Percentiles rank a stretch among this genome's conserved stretches.
phyloP scores from a whole-genome alignment of 1,284 basidiomycete species.

The Ustilago lituana region DNA sequence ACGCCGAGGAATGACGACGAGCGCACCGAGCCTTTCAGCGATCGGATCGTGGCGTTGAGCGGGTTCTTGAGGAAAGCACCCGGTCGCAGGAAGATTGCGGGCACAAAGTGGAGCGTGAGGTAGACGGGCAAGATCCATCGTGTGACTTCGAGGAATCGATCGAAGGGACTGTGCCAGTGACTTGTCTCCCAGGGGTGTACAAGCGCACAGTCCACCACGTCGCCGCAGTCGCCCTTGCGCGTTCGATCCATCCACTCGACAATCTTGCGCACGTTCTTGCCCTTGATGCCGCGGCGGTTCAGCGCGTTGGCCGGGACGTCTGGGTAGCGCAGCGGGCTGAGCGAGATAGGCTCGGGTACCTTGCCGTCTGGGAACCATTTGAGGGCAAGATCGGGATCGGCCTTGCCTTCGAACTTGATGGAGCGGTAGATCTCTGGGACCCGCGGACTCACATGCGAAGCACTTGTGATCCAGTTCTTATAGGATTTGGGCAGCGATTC shows the following conservation, averaged over 20 bases:
- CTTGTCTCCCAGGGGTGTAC: slow-evolving; percentile 82
- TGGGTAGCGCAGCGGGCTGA: slow-evolving; percentile 50
- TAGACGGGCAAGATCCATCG: slow-evolving; percentile 82
- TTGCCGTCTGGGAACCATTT: slow-evolving; percentile 56
- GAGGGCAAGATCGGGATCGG: slow-evolving; percentile 30
- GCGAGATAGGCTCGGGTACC: slow-evolving; percentile 55
- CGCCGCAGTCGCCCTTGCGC: slow-evolving; percentile 37
- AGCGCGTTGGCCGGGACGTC: slow-evolving; percentile 45
- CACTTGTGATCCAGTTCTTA: slow-evolving; percentile 62
- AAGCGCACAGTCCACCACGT: slow-evolving; percentile 62
- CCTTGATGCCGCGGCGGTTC: slow-evolving; percentile 58
- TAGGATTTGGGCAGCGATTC: slow-evolving; percentile 56
- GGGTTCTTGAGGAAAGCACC: slow-evolving; percentile 61
- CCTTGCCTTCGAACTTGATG: slow-evolving; percentile 25
- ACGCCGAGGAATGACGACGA: slow-evolving; percentile 88
- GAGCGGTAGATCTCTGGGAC: slow-evolving; percentile 29
- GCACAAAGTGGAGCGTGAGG: slow-evolving; percentile 88
- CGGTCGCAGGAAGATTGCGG: slow-evolving; percentile 69
- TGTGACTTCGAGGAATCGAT: slow-evolving; percentile 83
- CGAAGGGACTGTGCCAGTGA: slow-evolving; percentile 76
- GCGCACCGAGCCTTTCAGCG: slow-evolving; percentile 78
- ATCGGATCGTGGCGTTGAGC: slow-evolving; percentile 67
- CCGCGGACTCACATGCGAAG: slow-evolving; percentile 50
- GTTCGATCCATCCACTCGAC: slow-evolving; percentile 55
- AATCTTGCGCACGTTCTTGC: slow-evolving; percentile 52